Conservation (phyloP, 169 alveolate genomes). For the Plasmodium gonderi region DNA sequence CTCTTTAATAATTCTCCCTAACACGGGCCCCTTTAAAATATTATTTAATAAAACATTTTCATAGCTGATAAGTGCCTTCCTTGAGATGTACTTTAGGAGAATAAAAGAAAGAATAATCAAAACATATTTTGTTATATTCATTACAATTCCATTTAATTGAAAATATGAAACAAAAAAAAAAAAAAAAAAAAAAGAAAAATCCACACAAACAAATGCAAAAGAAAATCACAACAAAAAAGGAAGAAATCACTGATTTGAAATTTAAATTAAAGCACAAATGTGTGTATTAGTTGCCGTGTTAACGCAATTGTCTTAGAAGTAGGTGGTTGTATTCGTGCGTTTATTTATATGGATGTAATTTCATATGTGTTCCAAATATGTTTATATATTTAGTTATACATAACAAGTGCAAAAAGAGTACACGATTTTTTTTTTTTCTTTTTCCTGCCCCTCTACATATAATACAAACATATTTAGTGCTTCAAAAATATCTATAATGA, state of each 20-base stretch:
- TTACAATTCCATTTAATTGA: slow-evolving; percentile 65
- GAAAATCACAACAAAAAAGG: not conserved
- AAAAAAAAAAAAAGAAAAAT: not conserved
- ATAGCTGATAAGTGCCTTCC: not conserved
- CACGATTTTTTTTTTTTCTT: not conserved
- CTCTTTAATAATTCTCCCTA: slow-evolving; percentile 13
- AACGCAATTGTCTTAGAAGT: not conserved
- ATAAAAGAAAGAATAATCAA: slow-evolving; percentile 13
- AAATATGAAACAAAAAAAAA: slow-evolving; percentile 3
- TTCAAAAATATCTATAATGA: not conserved
- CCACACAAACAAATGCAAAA: not conserved
- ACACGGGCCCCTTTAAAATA: slow-evolving; percentile 4
- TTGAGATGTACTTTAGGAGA: slow-evolving; percentile 5
- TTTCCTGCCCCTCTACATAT: not conserved
- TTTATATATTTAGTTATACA: not conserved
- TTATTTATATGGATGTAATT: not conserved
- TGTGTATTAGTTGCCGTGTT: not conserved
- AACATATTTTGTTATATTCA: slow-evolving; percentile 47
- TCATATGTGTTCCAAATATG: not conserved
- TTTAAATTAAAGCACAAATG: not conserved
- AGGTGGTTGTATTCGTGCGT: not conserved
- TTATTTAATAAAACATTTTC: not conserved
- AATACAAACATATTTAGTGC: not conserved
- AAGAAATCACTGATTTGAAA: not conserved
- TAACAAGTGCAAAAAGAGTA: not conserved